These are phyloP conservation scores for Fusarium napiforme DNA, from an alignment of 2,329 filamentous ascomycete genomes.

Conservation along the genomic window DNA sequence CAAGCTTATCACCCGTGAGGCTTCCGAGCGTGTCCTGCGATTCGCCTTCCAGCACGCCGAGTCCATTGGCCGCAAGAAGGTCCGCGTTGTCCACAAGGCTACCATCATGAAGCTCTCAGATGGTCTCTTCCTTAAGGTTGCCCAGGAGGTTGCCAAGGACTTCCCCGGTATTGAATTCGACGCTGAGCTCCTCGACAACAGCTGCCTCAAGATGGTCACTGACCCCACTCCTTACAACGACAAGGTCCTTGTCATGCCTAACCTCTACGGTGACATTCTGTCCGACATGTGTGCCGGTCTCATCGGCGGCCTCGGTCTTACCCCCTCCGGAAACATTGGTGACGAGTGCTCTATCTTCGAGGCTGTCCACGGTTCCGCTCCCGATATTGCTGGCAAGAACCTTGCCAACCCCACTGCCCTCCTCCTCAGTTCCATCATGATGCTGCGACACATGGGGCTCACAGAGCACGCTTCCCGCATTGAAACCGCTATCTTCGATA, in stretches of 20 bases:
- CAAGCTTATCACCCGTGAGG: slow-evolving; percentile 97
- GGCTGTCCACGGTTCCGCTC: slow-evolving; percentile 96
- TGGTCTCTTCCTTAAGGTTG: slow-evolving; percentile 94
- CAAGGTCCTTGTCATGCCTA: slow-evolving; percentile 98
- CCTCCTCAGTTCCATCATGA: slow-evolving; percentile 97
- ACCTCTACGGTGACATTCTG: slow-evolving; percentile 99
- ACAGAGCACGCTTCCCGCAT: slow-evolving; percentile 86
- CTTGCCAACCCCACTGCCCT: slow-evolving; percentile 98
- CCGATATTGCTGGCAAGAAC: slow-evolving; percentile 94
- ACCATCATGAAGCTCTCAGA: slow-evolving; percentile 99
- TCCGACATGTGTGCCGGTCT: slow-evolving; percentile 99
- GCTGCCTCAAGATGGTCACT: slow-evolving; percentile 98
- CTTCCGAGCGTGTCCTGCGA: slow-evolving; percentile 92
- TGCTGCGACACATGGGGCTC: slow-evolving; percentile 98
- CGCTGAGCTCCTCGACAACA: slow-evolving; percentile 98
- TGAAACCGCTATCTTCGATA: slow-evolving; percentile 94
- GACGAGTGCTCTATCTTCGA: slow-evolving; percentile 99
- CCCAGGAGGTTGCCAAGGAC: slow-evolving; percentile 88
- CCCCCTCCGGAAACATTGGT: slow-evolving; percentile 97
- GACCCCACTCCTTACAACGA: slow-evolving; percentile 98
- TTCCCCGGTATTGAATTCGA: slow-evolving; percentile 97
- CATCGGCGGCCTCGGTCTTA: slow-evolving; percentile 96
- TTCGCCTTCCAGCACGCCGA: slow-evolving; percentile 99
- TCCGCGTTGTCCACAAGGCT: slow-evolving; percentile 98
- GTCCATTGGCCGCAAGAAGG: slow-evolving; percentile 93